phyloP scores from a whole-genome alignment of 2,329 filamentous ascomycete genomes.

The Penicillium sp. region DNA sequence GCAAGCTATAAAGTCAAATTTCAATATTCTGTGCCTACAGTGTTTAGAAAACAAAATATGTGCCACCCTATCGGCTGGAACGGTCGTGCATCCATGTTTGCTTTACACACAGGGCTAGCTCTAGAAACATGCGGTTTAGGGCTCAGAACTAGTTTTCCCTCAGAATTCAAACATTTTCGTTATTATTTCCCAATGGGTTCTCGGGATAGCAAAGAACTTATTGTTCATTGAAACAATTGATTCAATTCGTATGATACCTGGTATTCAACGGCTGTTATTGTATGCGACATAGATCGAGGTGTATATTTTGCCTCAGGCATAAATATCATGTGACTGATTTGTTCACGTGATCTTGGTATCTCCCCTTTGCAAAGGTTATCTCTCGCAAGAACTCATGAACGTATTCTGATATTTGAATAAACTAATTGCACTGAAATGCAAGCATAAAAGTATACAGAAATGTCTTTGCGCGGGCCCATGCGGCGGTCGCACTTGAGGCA shows the following conservation, averaged over 20 bases:
- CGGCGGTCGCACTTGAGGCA: conserved; percentile 44
- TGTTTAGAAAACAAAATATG: background rate
- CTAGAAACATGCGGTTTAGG: background rate
- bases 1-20: background rate
- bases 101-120: background rate
- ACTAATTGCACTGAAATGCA: conserved; percentile 25
- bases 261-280: background rate
- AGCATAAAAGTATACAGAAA: conserved; percentile 21
- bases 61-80: background rate
- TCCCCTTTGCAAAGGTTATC: conserved; percentile 6
- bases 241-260: background rate
- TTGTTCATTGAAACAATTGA: background rate
- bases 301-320: background rate
- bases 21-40: background rate
- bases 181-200: too few relatives aligned
- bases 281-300: background rate
- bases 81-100: background rate
- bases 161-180: background rate
- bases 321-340: background rate
- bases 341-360: conserved; percentile 3
- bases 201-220: background rate
- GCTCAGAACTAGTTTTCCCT: background rate
- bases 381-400: background rate
- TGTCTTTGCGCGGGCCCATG: conserved; percentile 42
- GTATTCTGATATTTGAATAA: conserved; percentile 1